These are phyloP conservation scores for Thalassiosira sp. DNA, from an alignment of 352 stramenopile genomes.

Conservation along the genomic window DNA sequence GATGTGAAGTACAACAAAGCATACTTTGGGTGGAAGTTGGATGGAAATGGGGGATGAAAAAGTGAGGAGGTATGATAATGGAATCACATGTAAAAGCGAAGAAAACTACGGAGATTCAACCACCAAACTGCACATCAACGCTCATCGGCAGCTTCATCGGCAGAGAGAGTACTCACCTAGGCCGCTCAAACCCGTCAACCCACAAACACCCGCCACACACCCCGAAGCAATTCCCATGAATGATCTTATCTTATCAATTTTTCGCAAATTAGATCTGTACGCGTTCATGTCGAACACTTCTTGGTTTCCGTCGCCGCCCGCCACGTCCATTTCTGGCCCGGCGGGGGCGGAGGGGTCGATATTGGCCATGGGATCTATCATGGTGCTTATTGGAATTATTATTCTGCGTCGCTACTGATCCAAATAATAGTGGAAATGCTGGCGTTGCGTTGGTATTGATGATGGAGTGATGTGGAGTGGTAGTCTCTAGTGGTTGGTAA, in stretches of 20 bases:
- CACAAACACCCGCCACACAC: slow-evolving; percentile 73
- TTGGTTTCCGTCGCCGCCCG: slow-evolving; percentile 28
- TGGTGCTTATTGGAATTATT: no score
- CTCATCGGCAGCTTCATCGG: no score
- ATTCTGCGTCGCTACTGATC: neutral
- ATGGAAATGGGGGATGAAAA: no score
- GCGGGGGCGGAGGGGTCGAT: slow-evolving; percentile 42
- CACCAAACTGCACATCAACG: no score
- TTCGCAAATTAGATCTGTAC: slow-evolving; percentile 61
- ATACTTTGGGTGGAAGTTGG: no score
- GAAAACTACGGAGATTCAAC: no score
- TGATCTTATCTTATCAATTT: slow-evolving; percentile 74
- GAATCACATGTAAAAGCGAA: no score
- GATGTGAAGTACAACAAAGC: slow-evolving; percentile 65
- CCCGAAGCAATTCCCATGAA: slow-evolving; percentile 80
- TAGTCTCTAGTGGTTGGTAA: no score
- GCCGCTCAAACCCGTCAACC: slow-evolving; percentile 68
- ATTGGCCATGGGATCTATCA: slow-evolving; percentile 78
- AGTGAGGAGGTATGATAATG: no score
- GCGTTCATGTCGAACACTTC: slow-evolving; percentile 72
- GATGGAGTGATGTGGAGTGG: no score
- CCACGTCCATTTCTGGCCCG: slow-evolving; percentile 2
- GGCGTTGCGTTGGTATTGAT: neutral
- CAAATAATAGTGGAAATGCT: neutral
- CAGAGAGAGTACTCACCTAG: slow-evolving; percentile 66